A percentile compares a stretch with the other conserved stretches of the same genome.
Conservation (phyloP, 2,329 filamentous ascomycete genomes). For the Pyrenophora seminiperda region DNA sequence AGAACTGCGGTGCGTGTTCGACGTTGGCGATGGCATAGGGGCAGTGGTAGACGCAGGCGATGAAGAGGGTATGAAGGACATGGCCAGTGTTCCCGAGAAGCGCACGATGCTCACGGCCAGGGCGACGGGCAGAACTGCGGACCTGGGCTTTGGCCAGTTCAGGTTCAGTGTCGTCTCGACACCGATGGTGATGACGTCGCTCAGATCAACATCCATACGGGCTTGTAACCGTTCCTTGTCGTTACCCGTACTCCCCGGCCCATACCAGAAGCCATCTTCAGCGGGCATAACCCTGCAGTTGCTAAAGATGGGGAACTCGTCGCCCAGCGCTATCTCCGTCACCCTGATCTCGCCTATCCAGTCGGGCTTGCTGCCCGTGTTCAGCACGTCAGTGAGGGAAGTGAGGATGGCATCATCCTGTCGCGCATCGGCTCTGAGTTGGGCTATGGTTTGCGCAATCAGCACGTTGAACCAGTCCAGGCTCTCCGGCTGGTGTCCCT, state of each 20-base stretch:
- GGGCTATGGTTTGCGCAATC: slow-evolving; percentile 93
- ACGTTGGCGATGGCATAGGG: slow-evolving; percentile 52
- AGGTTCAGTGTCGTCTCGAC: slow-evolving; percentile 92
- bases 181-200: slow-evolving; percentile 92
- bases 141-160: slow-evolving; percentile 90
- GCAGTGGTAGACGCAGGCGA: slow-evolving; percentile 29
- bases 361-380: slow-evolving; percentile 82
- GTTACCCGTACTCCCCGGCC: slow-evolving; percentile 54
- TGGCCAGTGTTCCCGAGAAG: slow-evolving; percentile 91
- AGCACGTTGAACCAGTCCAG: slow-evolving; percentile 99
- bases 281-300: slow-evolving; percentile 96
- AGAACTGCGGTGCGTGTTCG: slow-evolving; percentile 28
- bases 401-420: slow-evolving; percentile 88
- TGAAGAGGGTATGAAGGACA: slow-evolving; percentile 82
- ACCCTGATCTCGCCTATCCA: slow-evolving; percentile 94
- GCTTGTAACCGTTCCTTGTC: slow-evolving; percentile 84
- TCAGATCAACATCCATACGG: slow-evolving; percentile 94
- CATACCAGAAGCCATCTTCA: slow-evolving; percentile 67
- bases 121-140: slow-evolving; percentile 88
- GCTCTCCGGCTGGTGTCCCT: slow-evolving; percentile 94
- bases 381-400: slow-evolving; percentile 82
- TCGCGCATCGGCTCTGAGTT: slow-evolving; percentile 90
- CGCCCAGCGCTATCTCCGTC: slow-evolving; percentile 89
- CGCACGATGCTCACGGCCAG: slow-evolving; percentile 88
- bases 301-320: slow-evolving; percentile 98